These are phyloP conservation scores for Colletotrichum sp. DNA, from an alignment of 2,329 filamentous ascomycete species.

Conservation along the genomic window DNA sequence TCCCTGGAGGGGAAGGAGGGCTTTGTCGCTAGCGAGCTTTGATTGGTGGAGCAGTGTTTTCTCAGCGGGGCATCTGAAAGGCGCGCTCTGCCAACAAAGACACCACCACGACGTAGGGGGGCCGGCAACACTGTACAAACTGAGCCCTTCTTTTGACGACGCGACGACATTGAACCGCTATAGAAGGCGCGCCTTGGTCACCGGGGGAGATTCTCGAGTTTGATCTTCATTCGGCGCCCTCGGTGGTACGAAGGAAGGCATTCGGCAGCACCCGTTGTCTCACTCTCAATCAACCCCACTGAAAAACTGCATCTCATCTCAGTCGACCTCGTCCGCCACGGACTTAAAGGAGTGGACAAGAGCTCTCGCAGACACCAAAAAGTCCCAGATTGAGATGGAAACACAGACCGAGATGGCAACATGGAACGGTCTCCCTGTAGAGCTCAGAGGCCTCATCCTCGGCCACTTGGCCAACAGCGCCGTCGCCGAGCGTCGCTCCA, in stretches of 20 bases:
- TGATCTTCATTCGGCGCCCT: not conserved
- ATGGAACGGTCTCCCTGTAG: constrained; percentile 21
- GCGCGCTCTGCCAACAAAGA: not conserved
- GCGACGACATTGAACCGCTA: not conserved
- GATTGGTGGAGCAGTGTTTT: not conserved
- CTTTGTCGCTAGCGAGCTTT: not conserved
- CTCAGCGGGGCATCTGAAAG: not conserved
- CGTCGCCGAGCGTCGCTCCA: not conserved
- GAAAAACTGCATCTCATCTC: constrained; percentile 2
- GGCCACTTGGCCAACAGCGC: constrained; percentile 6
- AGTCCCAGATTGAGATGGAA: not conserved
- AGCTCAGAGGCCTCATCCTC: constrained; percentile 20
- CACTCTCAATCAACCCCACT: not conserved
- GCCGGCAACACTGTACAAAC: not conserved
- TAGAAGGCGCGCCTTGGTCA: not conserved
- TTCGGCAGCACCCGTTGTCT: not conserved
- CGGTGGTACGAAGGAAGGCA: not conserved
- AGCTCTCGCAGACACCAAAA: not conserved
- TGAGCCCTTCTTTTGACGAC: constrained; percentile 2
- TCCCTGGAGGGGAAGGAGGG: not conserved
- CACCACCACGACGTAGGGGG: not conserved
- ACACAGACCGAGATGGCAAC: constrained; percentile 18
- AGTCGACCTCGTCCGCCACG: not conserved
- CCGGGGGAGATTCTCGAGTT: not conserved
- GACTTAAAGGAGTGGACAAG: not conserved